Evolutionary conservation across 306 rosid genomes (phyloP), one percentile per base, ranked within the genome.

Genomic region (Vachellia collinsii): DNA sequence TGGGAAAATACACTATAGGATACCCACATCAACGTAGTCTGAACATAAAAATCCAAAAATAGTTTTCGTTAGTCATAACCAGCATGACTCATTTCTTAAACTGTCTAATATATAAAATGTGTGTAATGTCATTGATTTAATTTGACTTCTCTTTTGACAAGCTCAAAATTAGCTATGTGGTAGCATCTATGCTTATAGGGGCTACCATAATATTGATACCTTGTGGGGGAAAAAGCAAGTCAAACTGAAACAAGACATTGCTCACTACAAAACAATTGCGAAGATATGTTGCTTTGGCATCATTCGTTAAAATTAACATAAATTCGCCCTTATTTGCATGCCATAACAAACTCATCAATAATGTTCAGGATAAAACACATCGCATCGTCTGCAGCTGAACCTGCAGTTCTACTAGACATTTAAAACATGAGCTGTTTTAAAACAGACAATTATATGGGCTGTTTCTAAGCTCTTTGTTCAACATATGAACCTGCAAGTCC

Each of bases 401-500:
- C 34, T 29, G 34, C 34, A 29, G 34, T 29, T 29, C 34, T 29
- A 29, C 34, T 29, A 0, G 34, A 29, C 34, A 29, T 29, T 29
- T 29, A 29, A 29, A 29, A 29, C 34, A 29, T 29, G 2, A 2
- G 34, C 34, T 29, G 34, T 29, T 29, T 0, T 1, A 20, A 82
- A 70, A 75, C 79, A 68, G 88, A 47, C 88, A 46, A 81, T 77
- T 77, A 82, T 83, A 83, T 72, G 67, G 63, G 14, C 69, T 67
- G 78, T 63, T 25, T 71, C 83, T 90, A 93, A 67, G 97, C 88
- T 87, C 99, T 91, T 81, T 96, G 97, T 86, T 93, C 98, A 19
- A 96, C 88, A 77, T 91, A 96, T 47, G 98, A 96, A 43, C 99
- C 99, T 0, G 98, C 91, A 50, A 96, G 97, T 77, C 98, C 99